Evolutionary conservation across 768 basidiomycete genomes (phyloP), one percentile per base, ranked within the genome.

Genomic region (Tylopilus vinaceipallidus): DNA sequence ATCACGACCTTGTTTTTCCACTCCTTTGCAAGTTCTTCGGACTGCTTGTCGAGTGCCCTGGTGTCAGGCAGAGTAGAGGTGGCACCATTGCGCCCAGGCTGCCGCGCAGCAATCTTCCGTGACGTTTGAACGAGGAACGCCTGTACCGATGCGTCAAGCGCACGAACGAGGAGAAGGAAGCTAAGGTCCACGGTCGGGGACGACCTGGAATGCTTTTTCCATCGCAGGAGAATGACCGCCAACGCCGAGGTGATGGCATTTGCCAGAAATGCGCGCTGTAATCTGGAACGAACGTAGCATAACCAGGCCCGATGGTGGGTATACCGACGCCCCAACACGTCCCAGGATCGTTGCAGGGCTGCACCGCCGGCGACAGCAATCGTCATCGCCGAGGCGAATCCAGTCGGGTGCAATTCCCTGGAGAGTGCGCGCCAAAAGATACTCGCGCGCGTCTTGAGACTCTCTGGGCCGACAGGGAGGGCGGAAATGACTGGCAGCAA

Each of bases 301-400:
- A 35, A 12, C 45, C 45, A 42, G 26, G 37, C 26, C 26, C 11
- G 27, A 24, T 1, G 23, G 17, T 43, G 42, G 42, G 26, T 9
- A 41, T 38, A 32, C 36, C 38, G 49, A 36, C 14, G 27, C 22
- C 59, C 58, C 34, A 68, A 39, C 13, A 37, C 29, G 11, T 60
- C 49, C 79, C 77, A 83, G 10, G 81, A 46, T 26, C 71, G 69
- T 43, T 73, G 73, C 17, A 90, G 60, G 30, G 73, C 68, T 26
- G 77, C 75, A 3, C 87, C 87, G 8, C 88, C 88, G 0, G 77
- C 86, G 6, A 88, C 72, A 14, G 82, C 66, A 6, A 79, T 59
- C 0, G 86, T 81, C 46, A 88, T 77, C 24, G 85, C 78, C 48
- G 79, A 84, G 6, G 89, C 84, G 63, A 91, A 87, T 13, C 86